Evolutionary conservation across 352 stramenopile species (phyloP).

Genomic region (Globisporangium solare): DNA sequence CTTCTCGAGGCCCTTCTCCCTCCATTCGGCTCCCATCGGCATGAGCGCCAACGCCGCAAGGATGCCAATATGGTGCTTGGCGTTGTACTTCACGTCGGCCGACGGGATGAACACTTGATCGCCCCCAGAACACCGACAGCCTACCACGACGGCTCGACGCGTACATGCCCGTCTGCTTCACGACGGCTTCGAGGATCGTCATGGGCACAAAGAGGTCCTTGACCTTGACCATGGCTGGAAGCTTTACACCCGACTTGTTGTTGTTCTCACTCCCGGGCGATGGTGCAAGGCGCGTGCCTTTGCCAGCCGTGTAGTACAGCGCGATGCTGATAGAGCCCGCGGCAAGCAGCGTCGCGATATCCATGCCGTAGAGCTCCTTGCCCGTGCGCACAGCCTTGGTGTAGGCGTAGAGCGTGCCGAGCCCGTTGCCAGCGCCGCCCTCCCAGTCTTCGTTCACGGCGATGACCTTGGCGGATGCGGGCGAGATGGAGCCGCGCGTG

Average conservation of each 20-base stretch:
- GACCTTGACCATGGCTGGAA: conserved; percentile 91
- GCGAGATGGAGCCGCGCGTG: conserved; percentile 76
- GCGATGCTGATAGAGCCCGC: conserved; percentile 85
- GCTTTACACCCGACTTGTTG: conserved; percentile 99
- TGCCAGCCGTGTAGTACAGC: conserved; percentile 97
- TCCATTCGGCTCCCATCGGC: conserved; percentile 92
- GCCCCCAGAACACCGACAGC: conserved; percentile 97
- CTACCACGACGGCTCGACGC: conserved; percentile 90
- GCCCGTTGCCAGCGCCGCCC: conserved; percentile 94
- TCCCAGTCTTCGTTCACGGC: conserved; percentile 96
- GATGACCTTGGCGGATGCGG: conserved; percentile 90
- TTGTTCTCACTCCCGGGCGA: conserved; percentile 97
- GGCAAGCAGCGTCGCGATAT: conserved; percentile 82
- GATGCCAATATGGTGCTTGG: conserved; percentile 97
- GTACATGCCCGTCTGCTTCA: conserved; percentile 99
- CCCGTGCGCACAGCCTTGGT: conserved; percentile 90
- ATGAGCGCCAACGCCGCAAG: conserved; percentile 93
- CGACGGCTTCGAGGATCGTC: conserved; percentile 96
- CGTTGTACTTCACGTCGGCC: conserved; percentile 88
- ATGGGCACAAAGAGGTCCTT: conserved; percentile 88
- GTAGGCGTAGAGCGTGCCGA: conserved; percentile 96
- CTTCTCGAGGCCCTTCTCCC: conserved; percentile 95
- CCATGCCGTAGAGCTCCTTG: conserved; percentile 79
- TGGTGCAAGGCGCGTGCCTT: conserved; percentile 95
- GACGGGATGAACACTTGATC: conserved; percentile 98